These are phyloP conservation scores for Senna siamea DNA, from an alignment of 306 rosid genomes.

Conservation along the genomic window DNA sequence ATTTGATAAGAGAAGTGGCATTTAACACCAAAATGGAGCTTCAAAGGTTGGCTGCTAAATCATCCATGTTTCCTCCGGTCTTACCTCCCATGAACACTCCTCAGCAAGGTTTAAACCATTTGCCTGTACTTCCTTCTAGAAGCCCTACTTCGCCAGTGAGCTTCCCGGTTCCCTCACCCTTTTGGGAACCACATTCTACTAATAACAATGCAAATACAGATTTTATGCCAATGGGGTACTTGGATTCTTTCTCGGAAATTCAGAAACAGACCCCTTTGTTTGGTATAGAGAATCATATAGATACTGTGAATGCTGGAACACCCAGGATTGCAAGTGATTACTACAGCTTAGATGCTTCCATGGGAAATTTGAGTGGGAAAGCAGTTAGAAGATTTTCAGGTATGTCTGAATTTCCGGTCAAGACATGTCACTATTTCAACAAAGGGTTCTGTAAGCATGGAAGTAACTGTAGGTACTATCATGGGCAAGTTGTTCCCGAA, in stretches of 20 bases:
- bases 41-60: conserved; percentile 36
- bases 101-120: conserved; percentile 42
- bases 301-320: conserved; percentile 41
- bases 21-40: conserved; percentile 52
- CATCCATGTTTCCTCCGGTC: conserved; percentile 40
- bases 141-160: conserved; percentile 36
- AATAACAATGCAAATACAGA: conserved; percentile 39
- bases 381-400: conserved; percentile 44
- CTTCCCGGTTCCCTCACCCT: conserved; percentile 43
- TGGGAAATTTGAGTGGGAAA: conserved; percentile 38
- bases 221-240: conserved; percentile 35
- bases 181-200: conserved; percentile 51
- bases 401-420: conserved; percentile 53
- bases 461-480: conserved; percentile 64
- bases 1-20: conserved; percentile 49
- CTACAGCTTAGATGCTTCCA: conserved; percentile 45
- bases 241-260: conserved; percentile 51
- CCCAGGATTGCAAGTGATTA: conserved; percentile 41
- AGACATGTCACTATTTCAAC: conserved; percentile 72
- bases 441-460: conserved; percentile 91
- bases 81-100: conserved; percentile 43
- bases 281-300: conserved; percentile 55
- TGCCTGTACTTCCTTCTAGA: conserved; percentile 37
- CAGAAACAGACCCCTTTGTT: conserved; percentile 47
- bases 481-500: conserved; percentile 53